phyloP scores from a whole-genome alignment of 2,329 filamentous ascomycete genomes.

The Apiospora koreana region DNA sequence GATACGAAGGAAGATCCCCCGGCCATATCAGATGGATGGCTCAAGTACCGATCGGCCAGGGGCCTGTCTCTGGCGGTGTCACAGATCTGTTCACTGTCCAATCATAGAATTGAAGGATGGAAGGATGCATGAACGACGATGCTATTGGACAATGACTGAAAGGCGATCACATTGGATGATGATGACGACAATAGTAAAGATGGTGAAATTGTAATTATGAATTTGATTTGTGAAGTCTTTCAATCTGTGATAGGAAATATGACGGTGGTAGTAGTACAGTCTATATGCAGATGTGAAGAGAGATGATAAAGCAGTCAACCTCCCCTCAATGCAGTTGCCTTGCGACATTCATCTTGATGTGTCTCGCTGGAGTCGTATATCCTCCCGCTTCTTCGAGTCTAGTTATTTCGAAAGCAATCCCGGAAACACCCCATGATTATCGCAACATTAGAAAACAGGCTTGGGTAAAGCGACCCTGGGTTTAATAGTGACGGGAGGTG shows the following conservation, averaged over 20 bases:
- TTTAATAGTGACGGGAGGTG: neutral
- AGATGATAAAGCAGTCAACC: neutral
- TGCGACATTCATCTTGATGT: neutral
- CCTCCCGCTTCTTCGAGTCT: neutral
- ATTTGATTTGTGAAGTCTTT: neutral
- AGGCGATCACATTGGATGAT: neutral
- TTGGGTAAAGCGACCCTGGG: fast-evolving
- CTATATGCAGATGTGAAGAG: neutral
- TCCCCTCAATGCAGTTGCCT: neutral
- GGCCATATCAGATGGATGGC: neutral
- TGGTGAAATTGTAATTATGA: neutral
- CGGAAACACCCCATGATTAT: neutral
- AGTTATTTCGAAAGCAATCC: neutral
- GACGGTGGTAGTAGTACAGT: neutral
- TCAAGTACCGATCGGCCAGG: neutral
- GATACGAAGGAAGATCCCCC: neutral
- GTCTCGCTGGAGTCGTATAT: neutral
- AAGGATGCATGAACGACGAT: neutral
- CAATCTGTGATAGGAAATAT: neutral
- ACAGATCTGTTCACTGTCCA: neutral
- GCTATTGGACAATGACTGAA: neutral
- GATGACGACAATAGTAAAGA: neutral
- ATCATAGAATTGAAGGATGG: neutral
- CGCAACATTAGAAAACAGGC: neutral
- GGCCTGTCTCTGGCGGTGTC: neutral